phyloP scores from a whole-genome alignment of 352 stramenopile species.

The Phytophthora sp. region DNA sequence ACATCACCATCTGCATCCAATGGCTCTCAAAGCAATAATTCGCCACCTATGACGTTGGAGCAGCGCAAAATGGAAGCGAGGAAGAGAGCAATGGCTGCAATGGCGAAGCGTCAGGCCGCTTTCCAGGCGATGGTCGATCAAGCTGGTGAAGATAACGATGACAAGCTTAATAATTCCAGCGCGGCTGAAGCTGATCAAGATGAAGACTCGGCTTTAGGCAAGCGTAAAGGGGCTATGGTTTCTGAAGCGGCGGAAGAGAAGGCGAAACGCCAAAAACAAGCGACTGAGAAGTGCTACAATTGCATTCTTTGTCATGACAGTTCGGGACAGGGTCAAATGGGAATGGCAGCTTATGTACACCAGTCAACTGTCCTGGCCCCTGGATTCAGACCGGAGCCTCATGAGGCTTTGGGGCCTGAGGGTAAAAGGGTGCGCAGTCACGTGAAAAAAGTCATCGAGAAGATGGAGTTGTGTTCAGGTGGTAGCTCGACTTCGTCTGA shows the following conservation, averaged over 20 bases:
- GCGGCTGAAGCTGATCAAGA: constrained; percentile 36
- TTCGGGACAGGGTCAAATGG: constrained; percentile 83
- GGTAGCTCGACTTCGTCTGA: constrained; percentile 43
- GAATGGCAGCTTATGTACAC: constrained; percentile 84
- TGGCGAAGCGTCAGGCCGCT: constrained; percentile 82
- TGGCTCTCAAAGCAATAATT: constrained; percentile 1
- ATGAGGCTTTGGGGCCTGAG: constrained; percentile 56
- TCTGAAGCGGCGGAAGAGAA: constrained; percentile 36
- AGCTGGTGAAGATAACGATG: constrained; percentile 46
- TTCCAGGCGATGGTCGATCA: constrained; percentile 88
- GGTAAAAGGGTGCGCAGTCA: constrained; percentile 64
- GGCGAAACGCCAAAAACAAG: constrained; percentile 58
- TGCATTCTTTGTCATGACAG: constrained; percentile 89
- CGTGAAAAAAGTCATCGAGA: constrained; percentile 79
- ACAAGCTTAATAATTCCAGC: constrained; percentile 31
- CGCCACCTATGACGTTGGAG: constrained; percentile 58
- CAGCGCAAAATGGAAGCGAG: constrained; percentile 81
- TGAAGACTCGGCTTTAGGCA: constrained; percentile 36
- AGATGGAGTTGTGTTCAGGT: constrained; percentile 87
- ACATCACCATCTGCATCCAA: constrained; percentile 1
- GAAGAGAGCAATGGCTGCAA: constrained; percentile 76
- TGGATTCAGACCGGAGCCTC: constrained; percentile 74
- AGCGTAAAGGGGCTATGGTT: constrained; percentile 47
- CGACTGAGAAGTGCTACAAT: constrained; percentile 55
- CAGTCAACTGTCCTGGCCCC: constrained; percentile 86